Conservation (phyloP, 169 alveolate genomes). For the Neospora caninum region DNA sequence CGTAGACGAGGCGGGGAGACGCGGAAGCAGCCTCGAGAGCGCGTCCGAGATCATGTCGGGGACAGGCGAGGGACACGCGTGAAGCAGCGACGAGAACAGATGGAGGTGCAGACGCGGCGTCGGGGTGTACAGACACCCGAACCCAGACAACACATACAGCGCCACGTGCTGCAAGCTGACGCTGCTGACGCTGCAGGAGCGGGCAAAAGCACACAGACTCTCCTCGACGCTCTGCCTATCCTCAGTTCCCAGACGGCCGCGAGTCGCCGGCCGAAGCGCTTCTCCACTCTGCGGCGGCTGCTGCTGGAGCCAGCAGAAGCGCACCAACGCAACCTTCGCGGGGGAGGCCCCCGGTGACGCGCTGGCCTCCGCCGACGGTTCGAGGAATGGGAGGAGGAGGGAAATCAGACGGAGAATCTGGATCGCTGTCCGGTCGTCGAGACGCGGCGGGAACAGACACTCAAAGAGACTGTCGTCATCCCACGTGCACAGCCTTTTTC, state of each 20-base stretch:
- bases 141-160: constrained; percentile 44
- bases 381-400: not conserved
- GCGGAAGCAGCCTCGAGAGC: not conserved
- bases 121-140: constrained; percentile 4
- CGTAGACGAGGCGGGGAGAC: not conserved
- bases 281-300: constrained; percentile 17
- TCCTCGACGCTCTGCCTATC: not conserved
- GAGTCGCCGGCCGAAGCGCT: not conserved
- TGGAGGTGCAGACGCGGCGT: constrained; percentile 36
- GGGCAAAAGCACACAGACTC: not conserved
- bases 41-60: constrained; percentile 25
- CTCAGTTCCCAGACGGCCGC: too few relatives aligned
- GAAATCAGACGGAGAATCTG: not conserved
- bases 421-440: not conserved
- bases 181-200: constrained; percentile 42
- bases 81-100: constrained; percentile 22
- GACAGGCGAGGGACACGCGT: constrained; percentile 33
- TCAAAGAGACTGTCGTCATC: not conserved
- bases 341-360: not conserved
- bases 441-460: not conserved
- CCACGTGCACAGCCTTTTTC: not conserved
- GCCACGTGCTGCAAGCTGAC: constrained; percentile 62
- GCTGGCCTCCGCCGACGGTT: not conserved
- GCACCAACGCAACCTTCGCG: not conserved
- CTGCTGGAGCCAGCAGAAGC: constrained; percentile 32